Conservation (phyloP, 305 asterid species). For the Rubia peregrina region DNA sequence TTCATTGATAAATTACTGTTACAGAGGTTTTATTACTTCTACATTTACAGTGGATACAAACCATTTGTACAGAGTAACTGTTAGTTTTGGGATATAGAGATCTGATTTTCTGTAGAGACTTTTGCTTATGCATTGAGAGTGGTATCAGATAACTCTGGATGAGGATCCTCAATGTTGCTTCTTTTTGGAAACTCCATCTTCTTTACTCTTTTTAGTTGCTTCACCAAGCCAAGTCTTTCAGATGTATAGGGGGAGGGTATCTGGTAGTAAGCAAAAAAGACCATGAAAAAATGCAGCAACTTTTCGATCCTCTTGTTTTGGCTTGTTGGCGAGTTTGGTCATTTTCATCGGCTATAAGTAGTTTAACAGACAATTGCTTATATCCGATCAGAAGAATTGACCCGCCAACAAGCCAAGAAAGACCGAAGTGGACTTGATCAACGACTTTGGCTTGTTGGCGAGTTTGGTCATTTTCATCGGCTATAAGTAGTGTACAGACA, state of each 20-base stretch:
- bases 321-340: neutral
- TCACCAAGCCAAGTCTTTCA: conserved; percentile 50
- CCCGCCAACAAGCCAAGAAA: neutral
- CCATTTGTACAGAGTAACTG: conserved; percentile 2
- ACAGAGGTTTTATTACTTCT: neutral
- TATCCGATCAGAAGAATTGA: no score
- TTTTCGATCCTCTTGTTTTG: neutral
- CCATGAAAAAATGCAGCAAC: neutral
- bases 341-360: neutral
- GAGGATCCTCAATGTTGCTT: conserved; percentile 20
- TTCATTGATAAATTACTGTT: neutral
- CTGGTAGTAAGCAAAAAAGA: conserved; percentile 24
- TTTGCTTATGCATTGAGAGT: neutral
- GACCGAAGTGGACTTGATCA: no score
- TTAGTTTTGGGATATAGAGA: neutral
- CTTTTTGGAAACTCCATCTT: conserved; percentile 37
- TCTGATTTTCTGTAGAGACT: neutral
- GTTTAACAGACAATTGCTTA: no score
- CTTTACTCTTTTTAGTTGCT: conserved; percentile 65
- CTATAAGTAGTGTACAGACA: no score
- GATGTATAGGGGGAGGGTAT: conserved; percentile 74
- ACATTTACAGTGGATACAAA: neutral
- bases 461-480: no score
- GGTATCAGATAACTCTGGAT: conserved; percentile 1
- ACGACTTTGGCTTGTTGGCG: no score